Base-by-base conservation (phyloP, 2,329 filamentous ascomycete species). In the Fusarium mexicanum region DNA sequence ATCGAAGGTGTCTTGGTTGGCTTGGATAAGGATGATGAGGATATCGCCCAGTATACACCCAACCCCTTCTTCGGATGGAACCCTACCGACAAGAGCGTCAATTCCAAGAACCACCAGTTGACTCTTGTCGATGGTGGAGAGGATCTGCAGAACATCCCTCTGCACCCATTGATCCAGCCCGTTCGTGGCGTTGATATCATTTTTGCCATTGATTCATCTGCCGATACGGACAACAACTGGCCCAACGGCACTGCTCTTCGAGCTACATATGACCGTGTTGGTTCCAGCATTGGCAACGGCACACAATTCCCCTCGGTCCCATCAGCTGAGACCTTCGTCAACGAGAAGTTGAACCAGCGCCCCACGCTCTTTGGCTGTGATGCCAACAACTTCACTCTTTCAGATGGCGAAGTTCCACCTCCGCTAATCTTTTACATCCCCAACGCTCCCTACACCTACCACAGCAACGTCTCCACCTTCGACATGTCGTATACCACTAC, bases 381-480 rank as follows among this genome's bases (percentile, higher is more conserved):
- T 88, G 84, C 89, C 3, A 72, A 77, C 65, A 86, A 87, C 76
- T 70, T 70, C 4, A 70, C 67, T 1, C 67, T 70, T 0, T 60
- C 47, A 9, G 26, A 87, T 88, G 38, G 88, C 87, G 4, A 80
- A 84, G 61, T 81, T 0, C 60, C 81, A 9, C 84, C 88, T 0
- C 94, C 95, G 0, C 83, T 98, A 3, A 85, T 98, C 71, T 93
- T 98, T 72, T 99, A 99, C 85, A 82, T 98, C 48, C 94, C 96
- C 76, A 84, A 84, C 79, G 87, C 91, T 14, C 95, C 95, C 1
- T 98, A 97, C 83, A 89, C 91, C 43, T 89, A 88, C 78, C 84
- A 87, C 71, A 93, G 91, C 81, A 98, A 98, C 85, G 87, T 92
- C 8, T 93, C 92, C 2, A 98, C 96, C 47, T 96, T 93, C 80